Percentiles rank a stretch among this genome's conserved stretches.
phyloP scores from a whole-genome alignment of 2,329 filamentous ascomycete genomes.

The Curvularia hawaiiensis region DNA sequence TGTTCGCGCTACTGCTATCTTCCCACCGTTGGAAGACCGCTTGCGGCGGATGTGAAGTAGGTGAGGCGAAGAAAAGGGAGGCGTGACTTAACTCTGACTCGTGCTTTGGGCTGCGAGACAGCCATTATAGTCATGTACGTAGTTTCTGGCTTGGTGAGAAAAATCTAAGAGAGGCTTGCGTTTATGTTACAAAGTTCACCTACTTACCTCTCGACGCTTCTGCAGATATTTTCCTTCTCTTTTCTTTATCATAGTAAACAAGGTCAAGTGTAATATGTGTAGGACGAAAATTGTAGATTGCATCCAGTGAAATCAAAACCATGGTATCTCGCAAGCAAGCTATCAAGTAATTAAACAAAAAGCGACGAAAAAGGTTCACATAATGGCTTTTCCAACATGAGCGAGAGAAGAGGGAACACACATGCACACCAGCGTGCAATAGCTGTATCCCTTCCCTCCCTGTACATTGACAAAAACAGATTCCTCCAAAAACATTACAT shows the following conservation, averaged over 20 bases:
- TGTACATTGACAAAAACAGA: not conserved
- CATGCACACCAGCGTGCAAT: conserved; percentile 1
- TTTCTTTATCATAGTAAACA: not conserved
- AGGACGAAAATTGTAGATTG: not conserved
- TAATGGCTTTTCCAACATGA: conserved; percentile 6
- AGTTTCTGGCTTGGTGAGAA: not conserved
- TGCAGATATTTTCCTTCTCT: not conserved
- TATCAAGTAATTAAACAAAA: not conserved
- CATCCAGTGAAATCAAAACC: not conserved
- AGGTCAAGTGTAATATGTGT: not conserved
- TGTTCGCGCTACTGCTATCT: not conserved
- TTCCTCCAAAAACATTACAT: not conserved
- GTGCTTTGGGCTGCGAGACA: not conserved
- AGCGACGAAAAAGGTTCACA: not conserved
- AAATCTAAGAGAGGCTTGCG: not conserved
- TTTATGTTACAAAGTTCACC: not conserved
- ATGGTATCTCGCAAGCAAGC: conserved; percentile 24
- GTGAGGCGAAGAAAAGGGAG: not conserved
- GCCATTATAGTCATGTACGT: not conserved
- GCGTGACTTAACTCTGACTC: not conserved
- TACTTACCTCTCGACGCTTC: not conserved
- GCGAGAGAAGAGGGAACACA: not conserved
- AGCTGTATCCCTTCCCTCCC: conserved; percentile 1
- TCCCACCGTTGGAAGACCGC: not conserved
- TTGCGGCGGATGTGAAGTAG: not conserved